Evolutionary conservation across 2,329 filamentous ascomycete species (phyloP), one percentile per base, ranked within the genome.

Genomic region (Colletotrichum shisoi): DNA sequence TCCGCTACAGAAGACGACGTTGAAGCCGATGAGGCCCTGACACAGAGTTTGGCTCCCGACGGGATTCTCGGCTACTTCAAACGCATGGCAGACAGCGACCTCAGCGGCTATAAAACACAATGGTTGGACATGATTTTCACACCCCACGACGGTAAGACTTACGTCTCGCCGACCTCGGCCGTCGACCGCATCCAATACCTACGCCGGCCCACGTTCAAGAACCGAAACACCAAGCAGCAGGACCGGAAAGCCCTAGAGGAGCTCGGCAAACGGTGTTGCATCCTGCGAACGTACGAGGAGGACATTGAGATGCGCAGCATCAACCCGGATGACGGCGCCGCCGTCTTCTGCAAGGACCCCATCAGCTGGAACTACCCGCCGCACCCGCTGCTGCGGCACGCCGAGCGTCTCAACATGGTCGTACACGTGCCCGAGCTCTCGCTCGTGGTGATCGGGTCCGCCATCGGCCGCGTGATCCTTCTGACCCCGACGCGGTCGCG

Each of bases 391-490:
- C 57, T 69, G 70, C 71, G 34, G 40, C 60, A 5, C 69, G 73
- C 4, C 72, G 73, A 70, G 76, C 73, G 69, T 51, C 69, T 92
- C 24, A 89, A 84, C 76, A 87, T 91, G 82, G 77, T 87, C 44
- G 78, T 84, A 0, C 83, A 88, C 57, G 86, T 94, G 1, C 89
- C 89, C 0, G 88, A 91, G 71, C 80, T 95, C 1, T 89, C 83
- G n/a, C 79, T 93, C 15, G 84, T 93, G 9, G 80, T 92, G 3
- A 79, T 89, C 1, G 91, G 84, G 0, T 89, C 88, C 12, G 84
- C 88, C n/a, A 84, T 84, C 54, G 91, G 91, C 0, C 83, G 87
- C 9, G 90, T 87, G 0, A 82, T 85, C 1, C 78, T 94, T 1
- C 75, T 92, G 31, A 91, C 89, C 1, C 78, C 81, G n/a, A 80